phyloP scores from a whole-genome alignment of 2,329 filamentous ascomycete species.

The Penicillium psychrosexuale region DNA sequence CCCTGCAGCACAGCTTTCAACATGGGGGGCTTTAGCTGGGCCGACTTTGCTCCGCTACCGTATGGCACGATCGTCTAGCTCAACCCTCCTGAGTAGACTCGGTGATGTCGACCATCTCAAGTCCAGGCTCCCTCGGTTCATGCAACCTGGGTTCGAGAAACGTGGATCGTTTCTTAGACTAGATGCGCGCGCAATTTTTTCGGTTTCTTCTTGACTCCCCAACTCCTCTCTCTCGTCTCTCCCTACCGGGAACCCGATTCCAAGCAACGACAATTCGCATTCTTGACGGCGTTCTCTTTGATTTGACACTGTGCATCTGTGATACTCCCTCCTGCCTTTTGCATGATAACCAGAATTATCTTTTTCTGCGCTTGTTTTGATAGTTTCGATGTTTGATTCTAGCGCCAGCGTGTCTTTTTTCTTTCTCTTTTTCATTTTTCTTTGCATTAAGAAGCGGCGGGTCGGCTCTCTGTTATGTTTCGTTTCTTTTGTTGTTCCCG shows the following conservation, averaged over 20 bases:
- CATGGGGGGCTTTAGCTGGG: conserved; percentile 70
- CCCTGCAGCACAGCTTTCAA: conserved; percentile 77
- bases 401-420: conserved; percentile 46
- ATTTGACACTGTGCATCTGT: conserved; percentile 46
- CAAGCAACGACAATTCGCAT: conserved; percentile 38
- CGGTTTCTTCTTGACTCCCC: neutral
- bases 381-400: conserved; percentile 39
- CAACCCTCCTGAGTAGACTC: conserved; percentile 32
- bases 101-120: conserved; percentile 26
- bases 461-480: conserved; percentile 45
- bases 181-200: neutral
- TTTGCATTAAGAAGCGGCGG: conserved; percentile 48
- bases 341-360: conserved; percentile 32
- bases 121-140: conserved; percentile 3
- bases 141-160: neutral
- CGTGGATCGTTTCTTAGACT: conserved; percentile 20
- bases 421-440: conserved; percentile 21
- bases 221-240: neutral
- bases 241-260: conserved; percentile 19
- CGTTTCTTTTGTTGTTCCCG: conserved; percentile 37
- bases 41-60: conserved; percentile 67
- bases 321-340: conserved; percentile 42
- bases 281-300: conserved; percentile 51
- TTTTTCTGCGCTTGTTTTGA: conserved; percentile 38
- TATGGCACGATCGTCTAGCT: conserved; percentile 72